These are phyloP conservation scores for Cymodocea nodosa DNA, from an alignment of 116 monocot genomes.

Conservation along the genomic window DNA sequence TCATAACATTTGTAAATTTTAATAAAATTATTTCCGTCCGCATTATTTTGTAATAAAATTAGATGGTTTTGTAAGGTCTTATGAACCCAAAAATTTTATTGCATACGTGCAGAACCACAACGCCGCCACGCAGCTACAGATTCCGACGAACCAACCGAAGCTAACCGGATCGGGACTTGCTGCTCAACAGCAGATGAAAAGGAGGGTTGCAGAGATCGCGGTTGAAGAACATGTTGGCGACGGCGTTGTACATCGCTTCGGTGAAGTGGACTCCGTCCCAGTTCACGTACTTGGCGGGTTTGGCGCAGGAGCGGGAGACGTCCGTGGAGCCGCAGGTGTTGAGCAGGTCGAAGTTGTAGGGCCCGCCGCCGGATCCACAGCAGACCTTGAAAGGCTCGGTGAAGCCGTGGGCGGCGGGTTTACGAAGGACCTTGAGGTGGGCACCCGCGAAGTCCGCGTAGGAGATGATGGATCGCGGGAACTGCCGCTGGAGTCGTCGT, in stretches of 20 bases:
- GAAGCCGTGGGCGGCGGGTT: slow-evolving; percentile 47
- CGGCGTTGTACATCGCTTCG: slow-evolving; percentile 64
- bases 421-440: slow-evolving; percentile 35
- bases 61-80: too few relatives aligned
- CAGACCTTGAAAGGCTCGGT: slow-evolving; percentile 56
- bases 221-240: slow-evolving; percentile 61
- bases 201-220: slow-evolving; percentile 19
- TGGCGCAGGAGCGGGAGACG: slow-evolving; percentile 32
- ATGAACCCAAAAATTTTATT: too few relatives aligned
- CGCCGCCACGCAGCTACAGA: too few relatives aligned
- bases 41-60: too few relatives aligned
- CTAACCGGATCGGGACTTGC: not conserved
- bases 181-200: slow-evolving; percentile 4
- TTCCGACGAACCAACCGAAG: not conserved
- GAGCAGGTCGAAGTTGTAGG: slow-evolving; percentile 58
- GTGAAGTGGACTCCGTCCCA: slow-evolving; percentile 96
- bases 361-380: slow-evolving; percentile 67
- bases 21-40: too few relatives aligned
- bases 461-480: slow-evolving; percentile 52
- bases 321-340: slow-evolving; percentile 60
- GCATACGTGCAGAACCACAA: too few relatives aligned
- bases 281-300: slow-evolving; percentile 60
- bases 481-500: slow-evolving; percentile 17
- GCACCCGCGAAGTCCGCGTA: slow-evolving; percentile 75
- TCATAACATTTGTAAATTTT: too few relatives aligned